Evolutionary conservation across 768 basidiomycete species (phyloP).

Genomic region (Suillus lakei): DNA sequence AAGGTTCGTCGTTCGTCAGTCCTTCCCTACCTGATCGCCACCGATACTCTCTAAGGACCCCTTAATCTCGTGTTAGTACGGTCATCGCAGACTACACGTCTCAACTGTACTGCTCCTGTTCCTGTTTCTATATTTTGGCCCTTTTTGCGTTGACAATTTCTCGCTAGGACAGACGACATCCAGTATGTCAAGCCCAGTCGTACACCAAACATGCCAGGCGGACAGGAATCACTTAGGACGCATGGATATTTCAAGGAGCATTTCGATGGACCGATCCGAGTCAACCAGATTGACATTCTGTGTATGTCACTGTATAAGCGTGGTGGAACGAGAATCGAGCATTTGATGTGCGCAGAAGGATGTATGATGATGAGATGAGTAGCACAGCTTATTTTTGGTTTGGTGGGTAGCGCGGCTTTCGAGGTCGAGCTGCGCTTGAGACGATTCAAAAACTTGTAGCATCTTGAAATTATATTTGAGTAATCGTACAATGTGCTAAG

Average conservation of each 20-base stretch:
- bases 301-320: constrained; percentile 97
- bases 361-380: constrained; percentile 34
- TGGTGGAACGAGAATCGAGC: constrained; percentile 74
- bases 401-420: neutral
- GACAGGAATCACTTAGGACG: constrained; percentile 91
- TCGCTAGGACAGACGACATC: constrained; percentile 66
- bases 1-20: too few species aligned
- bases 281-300: constrained; percentile 93
- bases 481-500: neutral
- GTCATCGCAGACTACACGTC: too few species aligned
- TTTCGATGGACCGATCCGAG: constrained; percentile 81
- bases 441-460: neutral
- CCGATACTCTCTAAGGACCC: too few species aligned
- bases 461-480: neutral
- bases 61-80: too few species aligned
- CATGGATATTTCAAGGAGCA: constrained; percentile 98
- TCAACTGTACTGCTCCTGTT: too few species aligned
- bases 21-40: too few species aligned
- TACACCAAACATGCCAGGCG: constrained; percentile 86
- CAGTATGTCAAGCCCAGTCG: constrained; percentile 93
- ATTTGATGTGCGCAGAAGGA: constrained; percentile 3
- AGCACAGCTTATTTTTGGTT: neutral
- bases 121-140: neutral
- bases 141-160: constrained; percentile 11
- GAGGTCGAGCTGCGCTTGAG: neutral